phyloP scores from a whole-genome alignment of 164 flowering plant species.

The Aristolochia contorta region DNA sequence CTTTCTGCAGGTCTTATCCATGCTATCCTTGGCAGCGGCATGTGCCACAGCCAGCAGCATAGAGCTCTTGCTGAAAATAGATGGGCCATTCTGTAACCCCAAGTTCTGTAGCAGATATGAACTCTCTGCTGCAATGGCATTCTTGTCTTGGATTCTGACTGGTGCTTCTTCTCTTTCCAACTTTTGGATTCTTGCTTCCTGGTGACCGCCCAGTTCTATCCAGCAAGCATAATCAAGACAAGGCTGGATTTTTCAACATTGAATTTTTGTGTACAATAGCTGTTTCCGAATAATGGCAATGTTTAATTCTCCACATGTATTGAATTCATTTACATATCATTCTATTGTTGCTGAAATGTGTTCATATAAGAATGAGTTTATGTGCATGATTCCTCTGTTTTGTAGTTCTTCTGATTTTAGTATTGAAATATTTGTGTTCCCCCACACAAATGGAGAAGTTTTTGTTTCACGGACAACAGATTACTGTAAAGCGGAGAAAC shows the following conservation, averaged over 20 bases:
- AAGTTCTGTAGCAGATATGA: conserved; percentile 56
- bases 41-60: conserved; percentile 51
- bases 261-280: neutral
- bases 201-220: conserved; percentile 12
- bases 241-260: neutral
- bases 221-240: neutral
- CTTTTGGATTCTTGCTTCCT: conserved; percentile 57
- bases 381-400: neutral
- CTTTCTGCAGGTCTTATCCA: conserved; percentile 37
- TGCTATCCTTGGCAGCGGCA: conserved; percentile 64
- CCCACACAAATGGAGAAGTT: neutral
- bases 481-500: neutral
- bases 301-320: neutral
- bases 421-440: neutral
- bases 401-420: neutral
- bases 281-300: neutral
- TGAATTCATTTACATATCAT: neutral
- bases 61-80: conserved; percentile 34
- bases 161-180: conserved; percentile 49
- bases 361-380: neutral
- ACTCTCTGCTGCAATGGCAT: conserved; percentile 66
- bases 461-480: too few relatives aligned
- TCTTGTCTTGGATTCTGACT: conserved; percentile 64
- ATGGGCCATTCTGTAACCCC: conserved; percentile 27
- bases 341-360: neutral